Conservation (phyloP, 2,329 filamentous ascomycete species). For the Clarireedia paspali region DNA sequence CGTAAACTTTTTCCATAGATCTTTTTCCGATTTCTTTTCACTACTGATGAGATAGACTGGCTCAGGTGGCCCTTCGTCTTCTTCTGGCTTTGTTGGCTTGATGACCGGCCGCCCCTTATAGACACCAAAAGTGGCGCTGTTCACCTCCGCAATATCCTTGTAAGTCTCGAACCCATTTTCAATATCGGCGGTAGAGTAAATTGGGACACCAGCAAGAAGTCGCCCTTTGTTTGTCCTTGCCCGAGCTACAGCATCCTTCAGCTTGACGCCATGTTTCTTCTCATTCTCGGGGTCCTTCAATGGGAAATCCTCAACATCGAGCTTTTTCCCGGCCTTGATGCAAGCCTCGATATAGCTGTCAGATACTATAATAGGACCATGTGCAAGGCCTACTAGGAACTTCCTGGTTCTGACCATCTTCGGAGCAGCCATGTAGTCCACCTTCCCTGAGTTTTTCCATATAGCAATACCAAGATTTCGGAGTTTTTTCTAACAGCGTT, state of each 20-base stretch:
- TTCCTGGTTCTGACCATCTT: constrained; percentile 85
- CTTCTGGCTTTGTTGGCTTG: constrained; percentile 52
- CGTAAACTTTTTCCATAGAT: constrained; percentile 72
- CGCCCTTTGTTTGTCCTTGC: constrained; percentile 70
- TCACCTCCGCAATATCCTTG: constrained; percentile 77
- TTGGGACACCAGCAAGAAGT: constrained; percentile 65
- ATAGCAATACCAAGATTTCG: constrained; percentile 77
- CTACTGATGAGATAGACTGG: constrained; percentile 81
- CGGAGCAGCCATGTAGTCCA: constrained; percentile 83
- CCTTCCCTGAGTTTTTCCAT: constrained; percentile 65
- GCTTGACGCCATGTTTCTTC: constrained; percentile 58
- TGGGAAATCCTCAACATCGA: constrained; percentile 55
- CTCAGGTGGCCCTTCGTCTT: constrained; percentile 53
- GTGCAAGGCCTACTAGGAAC: constrained; percentile 81
- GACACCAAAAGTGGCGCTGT: constrained; percentile 74
- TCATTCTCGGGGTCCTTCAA: constrained; percentile 70
- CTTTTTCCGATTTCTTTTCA: constrained; percentile 55
- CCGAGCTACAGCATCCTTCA: constrained; percentile 59
- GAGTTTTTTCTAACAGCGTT: constrained; percentile 60
- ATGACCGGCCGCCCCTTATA: constrained; percentile 56
- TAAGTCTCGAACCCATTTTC: constrained; percentile 78
- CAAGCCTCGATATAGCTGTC: constrained; percentile 73
- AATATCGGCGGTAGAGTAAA: constrained; percentile 79
- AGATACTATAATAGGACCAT: constrained; percentile 68
- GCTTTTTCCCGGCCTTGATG: constrained; percentile 59